Evolutionary conservation across 2,329 filamentous ascomycete species (phyloP), one percentile per base, ranked within the genome.

Genomic region (Fusarium napiforme): DNA sequence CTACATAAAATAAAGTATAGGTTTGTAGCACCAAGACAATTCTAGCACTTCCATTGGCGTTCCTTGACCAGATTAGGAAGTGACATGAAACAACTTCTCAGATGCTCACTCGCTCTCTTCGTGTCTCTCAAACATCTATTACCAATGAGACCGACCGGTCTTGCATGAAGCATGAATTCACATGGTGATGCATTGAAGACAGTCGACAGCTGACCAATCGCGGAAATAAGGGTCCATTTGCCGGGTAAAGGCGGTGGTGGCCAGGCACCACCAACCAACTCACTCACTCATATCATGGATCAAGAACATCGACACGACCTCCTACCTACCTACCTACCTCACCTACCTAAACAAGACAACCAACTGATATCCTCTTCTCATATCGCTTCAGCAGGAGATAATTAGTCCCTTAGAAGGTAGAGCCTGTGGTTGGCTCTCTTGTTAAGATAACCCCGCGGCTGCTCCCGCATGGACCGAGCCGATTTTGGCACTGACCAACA

Each of bases 391-490:
- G 21, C 34, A 21, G 39, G 34, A 36, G 49, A 56, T 40, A 45
- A 43, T 23, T 12, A 43, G 30, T 37, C 39, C 32, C 30, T 47
- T 16, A 16, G 18, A 32, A 50, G 37, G 23, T 19, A 55, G 21
- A 49, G 18, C 47, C 15, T 23, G 16, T 23, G 43, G 45, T 67
- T 55, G 39, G 37, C 26, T 57, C 42, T 43, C 23, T 55, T 50
- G 30, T 28, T 36, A 52, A 36, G 19, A 32, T 46, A 49, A 67
- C 67, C 67, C 71, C 67, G 59, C 71, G 71, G 71, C 63, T 73
- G 67, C 72, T 73, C 67, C 71, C 71, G 71, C 55, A 47, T 74
- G 71, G 67, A 72, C 66, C 71, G 71, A 73, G 32, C 64, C 68
- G 53, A 73, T 57, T 53, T 67, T 67, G 66, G 67, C 67, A 62